Conservation (phyloP, 2,329 filamentous ascomycete species). For the Chaetomium sp. region DNA sequence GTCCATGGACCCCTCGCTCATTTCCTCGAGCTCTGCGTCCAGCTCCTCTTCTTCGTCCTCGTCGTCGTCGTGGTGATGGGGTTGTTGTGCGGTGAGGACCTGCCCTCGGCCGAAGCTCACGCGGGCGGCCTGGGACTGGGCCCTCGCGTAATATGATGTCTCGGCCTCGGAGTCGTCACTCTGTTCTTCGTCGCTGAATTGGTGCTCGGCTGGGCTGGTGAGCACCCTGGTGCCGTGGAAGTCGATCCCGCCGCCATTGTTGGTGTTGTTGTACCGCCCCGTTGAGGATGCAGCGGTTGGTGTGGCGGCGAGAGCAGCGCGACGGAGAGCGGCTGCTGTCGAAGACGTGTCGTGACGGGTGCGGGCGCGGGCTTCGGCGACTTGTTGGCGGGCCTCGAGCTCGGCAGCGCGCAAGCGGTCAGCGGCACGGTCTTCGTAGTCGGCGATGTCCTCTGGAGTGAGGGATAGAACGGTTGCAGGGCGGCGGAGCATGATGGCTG, state of each 20-base stretch:
- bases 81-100: background rate
- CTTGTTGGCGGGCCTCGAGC: constrained; percentile 27
- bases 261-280: background rate
- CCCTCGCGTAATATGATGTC: constrained; percentile 25
- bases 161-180: constrained; percentile 21
- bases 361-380: constrained; percentile 22
- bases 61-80: background rate
- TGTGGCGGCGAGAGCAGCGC: constrained; percentile 2
- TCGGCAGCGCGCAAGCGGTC: constrained; percentile 36
- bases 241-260: constrained; percentile 4
- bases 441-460: constrained; percentile 69
- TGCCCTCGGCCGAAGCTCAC: constrained; percentile 9
- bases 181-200: constrained; percentile 21
- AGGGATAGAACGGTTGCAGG: constrained; percentile 68
- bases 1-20: constrained; percentile 22
- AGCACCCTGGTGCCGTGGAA: constrained; percentile 5
- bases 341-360: constrained; percentile 18
- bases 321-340: constrained; percentile 1
- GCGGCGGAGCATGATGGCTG: constrained; percentile 45
- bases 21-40: constrained; percentile 3
- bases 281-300: constrained; percentile 1
- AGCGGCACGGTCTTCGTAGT: constrained; percentile 66
- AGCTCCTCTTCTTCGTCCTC: constrained; percentile 20
- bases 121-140: constrained; percentile 21
- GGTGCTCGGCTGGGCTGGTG: constrained; percentile 16